Conservation (phyloP, 768 basidiomycete species). For the Clitopilus hobsonii region DNA sequence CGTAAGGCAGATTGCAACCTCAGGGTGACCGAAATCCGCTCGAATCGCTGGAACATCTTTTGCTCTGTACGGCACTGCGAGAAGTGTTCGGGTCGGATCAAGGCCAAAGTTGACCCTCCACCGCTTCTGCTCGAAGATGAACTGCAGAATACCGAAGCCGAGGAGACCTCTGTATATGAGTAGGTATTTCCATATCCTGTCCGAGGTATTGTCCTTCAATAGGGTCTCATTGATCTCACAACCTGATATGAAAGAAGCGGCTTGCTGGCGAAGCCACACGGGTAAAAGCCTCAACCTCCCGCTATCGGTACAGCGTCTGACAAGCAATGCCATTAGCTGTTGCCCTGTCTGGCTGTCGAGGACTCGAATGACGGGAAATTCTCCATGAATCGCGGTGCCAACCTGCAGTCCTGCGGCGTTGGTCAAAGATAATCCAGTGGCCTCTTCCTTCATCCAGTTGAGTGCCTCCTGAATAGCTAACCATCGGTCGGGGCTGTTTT, state of each 20-base stretch:
- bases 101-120: conserved; percentile 54
- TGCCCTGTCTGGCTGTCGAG: conserved; percentile 11
- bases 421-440: conserved; percentile 6
- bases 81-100: conserved; percentile 32
- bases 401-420: conserved; percentile 15
- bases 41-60: conserved; percentile 42
- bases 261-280: conserved; percentile 9
- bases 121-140: conserved; percentile 30
- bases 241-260: conserved; percentile 18
- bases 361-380: conserved; percentile 13
- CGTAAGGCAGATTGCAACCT: conserved; percentile 39
- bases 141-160: conserved; percentile 32
- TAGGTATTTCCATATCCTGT: conserved; percentile 27
- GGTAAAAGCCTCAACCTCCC: conserved; percentile 15
- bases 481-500: conserved; percentile 41
- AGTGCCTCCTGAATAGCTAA: conserved; percentile 32
- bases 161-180: conserved; percentile 43
- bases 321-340: conserved; percentile 10
- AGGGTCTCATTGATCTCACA: not conserved
- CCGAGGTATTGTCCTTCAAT: conserved; percentile 12
- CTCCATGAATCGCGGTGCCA: not conserved
- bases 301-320: conserved; percentile 14
- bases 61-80: conserved; percentile 51
- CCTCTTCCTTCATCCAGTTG: conserved; percentile 17
- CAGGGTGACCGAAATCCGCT: conserved; percentile 52